These are phyloP conservation scores for Clonostachys byssicola DNA, from an alignment of 2,329 filamentous ascomycete genomes.

Conservation along the genomic window DNA sequence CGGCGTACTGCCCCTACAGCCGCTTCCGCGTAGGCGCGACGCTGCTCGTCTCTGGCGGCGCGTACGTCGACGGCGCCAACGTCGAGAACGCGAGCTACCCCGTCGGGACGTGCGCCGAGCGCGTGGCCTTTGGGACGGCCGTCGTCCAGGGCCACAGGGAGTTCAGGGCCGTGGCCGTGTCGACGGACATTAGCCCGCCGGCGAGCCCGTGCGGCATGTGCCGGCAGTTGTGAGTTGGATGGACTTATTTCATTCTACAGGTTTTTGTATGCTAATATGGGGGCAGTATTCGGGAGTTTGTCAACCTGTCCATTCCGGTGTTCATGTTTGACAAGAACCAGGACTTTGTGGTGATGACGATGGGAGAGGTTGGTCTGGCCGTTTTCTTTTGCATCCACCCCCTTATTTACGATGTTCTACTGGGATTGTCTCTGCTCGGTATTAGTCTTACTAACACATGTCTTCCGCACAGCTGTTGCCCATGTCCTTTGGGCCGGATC, in stretches of 20 bases:
- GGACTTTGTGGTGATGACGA: slow-evolving; percentile 63
- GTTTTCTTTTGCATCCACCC: neutral
- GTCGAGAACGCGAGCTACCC: slow-evolving; percentile 93
- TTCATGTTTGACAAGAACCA: slow-evolving; percentile 90
- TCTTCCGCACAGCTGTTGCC: slow-evolving; percentile 51
- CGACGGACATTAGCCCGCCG: slow-evolving; percentile 70
- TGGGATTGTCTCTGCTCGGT: neutral
- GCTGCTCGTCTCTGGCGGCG: slow-evolving; percentile 58
- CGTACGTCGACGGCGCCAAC: slow-evolving; percentile 64
- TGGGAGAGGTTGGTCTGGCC: slow-evolving; percentile 55
- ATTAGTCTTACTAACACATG: slow-evolving; percentile 3
- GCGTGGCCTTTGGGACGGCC: slow-evolving; percentile 81
- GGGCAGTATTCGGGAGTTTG: slow-evolving; percentile 71
- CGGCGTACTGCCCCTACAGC: slow-evolving; percentile 90
- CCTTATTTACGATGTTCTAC: neutral
- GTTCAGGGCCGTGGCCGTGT: slow-evolving; percentile 80
- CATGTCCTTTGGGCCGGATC: slow-evolving; percentile 63
- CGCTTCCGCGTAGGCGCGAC: slow-evolving; percentile 86
- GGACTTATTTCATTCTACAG: neutral
- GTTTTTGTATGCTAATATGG: neutral
- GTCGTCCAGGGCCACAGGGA: slow-evolving; percentile 52
- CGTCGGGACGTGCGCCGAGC: slow-evolving; percentile 92
- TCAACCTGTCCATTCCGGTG: slow-evolving; percentile 63
- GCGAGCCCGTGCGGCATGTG: slow-evolving; percentile 92
- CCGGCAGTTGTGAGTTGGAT: slow-evolving; percentile 70